Evolutionary conservation across 345 rosid species (phyloP), one percentile per base, ranked within the genome.

Genomic region (Boechera retrofracta): DNA sequence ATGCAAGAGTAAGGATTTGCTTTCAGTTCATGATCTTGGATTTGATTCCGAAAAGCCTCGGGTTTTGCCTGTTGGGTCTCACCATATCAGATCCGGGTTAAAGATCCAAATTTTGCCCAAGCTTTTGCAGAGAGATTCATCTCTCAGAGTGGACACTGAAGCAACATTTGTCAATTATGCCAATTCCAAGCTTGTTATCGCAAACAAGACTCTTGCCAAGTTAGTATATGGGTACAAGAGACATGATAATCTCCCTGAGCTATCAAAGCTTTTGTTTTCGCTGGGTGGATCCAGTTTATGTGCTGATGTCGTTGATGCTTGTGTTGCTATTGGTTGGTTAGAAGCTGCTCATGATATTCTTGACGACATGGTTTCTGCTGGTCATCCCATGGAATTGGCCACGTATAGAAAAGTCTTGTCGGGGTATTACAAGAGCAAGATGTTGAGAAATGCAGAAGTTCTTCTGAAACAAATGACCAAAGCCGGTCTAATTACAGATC

Each of bases 341-440:
- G 94, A 89, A 69, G 80, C 88, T 75, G 98, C 94, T 70, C 98
- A 90, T 75, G 98, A 94, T 81, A 86, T 92, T 75, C 84, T 92
- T 82, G 97, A 94, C 79, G 95, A 89, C 80, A 80, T 83, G 83
- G 87, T 83, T 80, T 73, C 80, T 16, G 83, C 82, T 21, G 92
- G 91, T 38, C 69, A 64, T 80, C 72, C 83, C 32, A 56, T 84
- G 73, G 80, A 66, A 21, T 71, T 75, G 73, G 48, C 53, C 53
- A 29, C 85, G 2, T 87, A 90, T 78, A 74, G 65, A 51, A 59
- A 73, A 32, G 87, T 90, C 67, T 76, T 92, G 77, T 78, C 61
- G 0, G 93, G 91, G 3, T 94, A 94, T 72, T 39, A 81, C 44
- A 51, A 80, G 61, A 76, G 67, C 80, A 82, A 82, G 64, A 86